Base-by-base conservation (phyloP, 768 basidiomycete species). In the Floccularia luteovirens region DNA sequence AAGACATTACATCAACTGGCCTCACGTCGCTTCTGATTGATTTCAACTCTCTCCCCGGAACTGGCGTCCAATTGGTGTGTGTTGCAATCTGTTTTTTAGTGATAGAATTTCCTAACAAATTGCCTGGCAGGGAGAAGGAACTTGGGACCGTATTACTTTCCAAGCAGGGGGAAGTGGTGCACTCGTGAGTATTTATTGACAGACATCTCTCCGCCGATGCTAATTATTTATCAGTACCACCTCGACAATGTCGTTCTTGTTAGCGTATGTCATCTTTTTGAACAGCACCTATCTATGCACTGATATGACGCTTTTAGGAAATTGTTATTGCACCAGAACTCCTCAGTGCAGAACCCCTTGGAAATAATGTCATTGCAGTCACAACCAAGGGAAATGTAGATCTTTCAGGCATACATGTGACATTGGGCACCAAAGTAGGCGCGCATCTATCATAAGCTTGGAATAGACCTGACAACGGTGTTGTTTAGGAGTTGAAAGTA, bases 301-400 rank as follows among this genome's bases (percentile, higher is more conserved):
- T 24, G 31, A 25, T 31, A 4, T 23, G 7, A 40, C 3, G 5
- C 33, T 14, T 39, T 6, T 31, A 72, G 66, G 48, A 53, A 25
- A 72, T 76, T 42, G 51, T 67, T 36, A 55, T 77, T 22, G 48
- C 58, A 2, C 74, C 74, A 3, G 48, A 68, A 42, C 67, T 77
- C 48, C 56, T 77, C 46, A 69, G 69, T 41, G 74, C 73, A 0
- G 74, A 75, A 44, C 74, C 74, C 0, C 43, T 77, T 7, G 61
- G 60, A 4, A 67, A 59, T 47, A 67, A 74, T 42, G 44, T 70
- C 4, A 55, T 77, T 31, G 72, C 71, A 4, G 63, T 75, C 13
- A 75, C 74, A 2, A 69, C 69, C 1, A 54, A 61, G 37, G 74
- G 74, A 13, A 61, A 49, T 2, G 72, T 74, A 22, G 60, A 75